Conservation (phyloP, 331 rosid species). For the Arachis monticola region DNA sequence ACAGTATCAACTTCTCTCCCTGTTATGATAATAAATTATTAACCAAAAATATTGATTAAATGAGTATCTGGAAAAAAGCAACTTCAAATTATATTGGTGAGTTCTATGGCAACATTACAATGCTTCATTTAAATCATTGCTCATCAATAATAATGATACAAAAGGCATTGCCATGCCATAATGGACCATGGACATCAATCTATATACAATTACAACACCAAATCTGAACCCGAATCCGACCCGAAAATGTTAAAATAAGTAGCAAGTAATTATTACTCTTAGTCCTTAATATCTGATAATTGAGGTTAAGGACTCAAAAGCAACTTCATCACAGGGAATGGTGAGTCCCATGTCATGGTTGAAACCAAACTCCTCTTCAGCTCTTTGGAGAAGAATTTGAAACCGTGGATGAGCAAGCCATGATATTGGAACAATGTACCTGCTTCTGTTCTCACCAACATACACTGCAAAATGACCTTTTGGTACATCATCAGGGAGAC, state of each 20-base stretch:
- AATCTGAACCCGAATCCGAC: not conserved
- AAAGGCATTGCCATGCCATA: constrained; percentile 24
- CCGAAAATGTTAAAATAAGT: constrained; percentile 31
- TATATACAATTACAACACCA: constrained; percentile 36
- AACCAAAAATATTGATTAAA: not conserved
- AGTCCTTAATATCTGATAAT: not conserved
- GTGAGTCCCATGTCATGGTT: constrained; percentile 67
- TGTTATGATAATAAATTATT: no score
- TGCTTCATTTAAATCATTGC: constrained; percentile 39
- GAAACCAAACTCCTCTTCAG: constrained; percentile 91
- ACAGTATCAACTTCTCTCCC: no score
- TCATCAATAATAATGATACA: constrained; percentile 34
- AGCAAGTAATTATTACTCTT: not conserved
- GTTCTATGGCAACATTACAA: not conserved
- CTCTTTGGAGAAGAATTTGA: constrained; percentile 68
- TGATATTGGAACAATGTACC: constrained; percentile 74
- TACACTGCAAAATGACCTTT: constrained; percentile 87
- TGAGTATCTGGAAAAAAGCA: not conserved
- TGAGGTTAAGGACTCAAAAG: no score
- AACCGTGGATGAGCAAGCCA: constrained; percentile 75
- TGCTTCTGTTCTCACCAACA: constrained; percentile 79
- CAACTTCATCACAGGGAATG: no score
- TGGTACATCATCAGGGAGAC: constrained; percentile 83
- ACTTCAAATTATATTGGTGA: constrained; percentile 19
- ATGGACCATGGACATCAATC: constrained; percentile 33